These are phyloP conservation scores for Pseudopediastrum boryanum DNA, from an alignment of 139 green algal species.

Conservation along the genomic window DNA sequence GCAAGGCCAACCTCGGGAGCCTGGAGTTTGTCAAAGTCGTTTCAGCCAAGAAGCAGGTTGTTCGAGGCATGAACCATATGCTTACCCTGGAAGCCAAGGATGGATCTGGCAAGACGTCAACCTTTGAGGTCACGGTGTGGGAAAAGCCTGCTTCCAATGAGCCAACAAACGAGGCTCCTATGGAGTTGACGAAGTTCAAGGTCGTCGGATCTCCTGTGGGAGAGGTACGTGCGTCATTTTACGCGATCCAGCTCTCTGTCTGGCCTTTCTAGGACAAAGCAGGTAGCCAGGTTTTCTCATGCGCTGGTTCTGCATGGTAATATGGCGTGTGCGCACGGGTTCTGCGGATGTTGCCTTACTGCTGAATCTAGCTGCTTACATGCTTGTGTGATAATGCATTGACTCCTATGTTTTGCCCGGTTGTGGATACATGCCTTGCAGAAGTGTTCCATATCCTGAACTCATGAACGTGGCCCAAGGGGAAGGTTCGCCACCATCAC, in stretches of 20 bases:
- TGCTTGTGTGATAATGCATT: no score
- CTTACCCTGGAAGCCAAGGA: constrained; percentile 19
- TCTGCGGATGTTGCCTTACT: not conserved
- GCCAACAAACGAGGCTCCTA: not conserved
- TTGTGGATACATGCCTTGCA: no score
- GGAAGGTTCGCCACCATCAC: no score
- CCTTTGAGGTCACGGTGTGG: constrained; percentile 23
- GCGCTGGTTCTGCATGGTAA: not conserved
- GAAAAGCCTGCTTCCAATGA: constrained; percentile 25
- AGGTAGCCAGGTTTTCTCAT: not conserved
- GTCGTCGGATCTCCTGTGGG: constrained; percentile 1
- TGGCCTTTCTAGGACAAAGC: not conserved
- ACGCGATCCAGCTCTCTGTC: not conserved
- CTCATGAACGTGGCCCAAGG: no score
- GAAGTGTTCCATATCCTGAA: no score
- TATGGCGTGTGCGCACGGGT: not conserved
- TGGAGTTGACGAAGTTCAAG: constrained; percentile 36
- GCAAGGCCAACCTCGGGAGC: constrained; percentile 31
- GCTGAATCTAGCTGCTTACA: not conserved
- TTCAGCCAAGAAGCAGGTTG: constrained; percentile 34
- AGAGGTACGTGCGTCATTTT: not conserved
- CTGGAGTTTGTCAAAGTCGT: constrained; percentile 18
- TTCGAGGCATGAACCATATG: constrained; percentile 28
- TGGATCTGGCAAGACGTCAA: constrained; percentile 8
- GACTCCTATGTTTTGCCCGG: no score